Conservation (phyloP, 2,329 filamentous ascomycete genomes). For the Aspergillus pseudonomiae region DNA sequence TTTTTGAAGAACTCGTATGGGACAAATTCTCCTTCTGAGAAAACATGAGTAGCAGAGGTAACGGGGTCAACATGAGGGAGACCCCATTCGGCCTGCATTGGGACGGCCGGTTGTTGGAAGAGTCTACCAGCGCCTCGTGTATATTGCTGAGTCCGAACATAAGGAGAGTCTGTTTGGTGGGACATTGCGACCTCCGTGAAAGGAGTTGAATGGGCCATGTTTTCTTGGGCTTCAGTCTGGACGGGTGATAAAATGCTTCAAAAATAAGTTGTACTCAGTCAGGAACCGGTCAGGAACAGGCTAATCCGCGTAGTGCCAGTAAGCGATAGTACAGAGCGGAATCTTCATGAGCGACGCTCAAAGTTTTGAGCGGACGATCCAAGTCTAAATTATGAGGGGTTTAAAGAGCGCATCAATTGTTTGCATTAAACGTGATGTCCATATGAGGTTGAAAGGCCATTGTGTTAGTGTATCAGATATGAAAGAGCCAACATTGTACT, state of each 20-base stretch:
- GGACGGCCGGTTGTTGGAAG: constrained; percentile 7
- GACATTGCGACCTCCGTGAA: constrained; percentile 30
- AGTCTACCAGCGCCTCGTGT: constrained; percentile 13
- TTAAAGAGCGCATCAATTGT: not conserved
- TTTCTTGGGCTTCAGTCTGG: not conserved
- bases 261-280: not conserved
- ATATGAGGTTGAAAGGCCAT: not conserved
- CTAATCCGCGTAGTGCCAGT: not conserved
- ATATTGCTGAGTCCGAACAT: constrained; percentile 35
- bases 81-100: constrained; percentile 11
- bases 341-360: not conserved
- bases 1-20: constrained; percentile 37
- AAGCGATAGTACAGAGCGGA: not conserved
- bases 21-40: constrained; percentile 39
- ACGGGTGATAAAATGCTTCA: not conserved
- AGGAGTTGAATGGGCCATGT: not conserved
- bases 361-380: not conserved
- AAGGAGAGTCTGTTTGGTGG: constrained; percentile 24
- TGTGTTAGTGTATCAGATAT: not conserved
- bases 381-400: not conserved
- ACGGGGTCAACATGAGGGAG: constrained; percentile 19
- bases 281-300: not conserved
- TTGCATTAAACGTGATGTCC: not conserved
- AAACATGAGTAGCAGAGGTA: constrained; percentile 32
- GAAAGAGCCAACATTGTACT: not conserved